phyloP scores from a whole-genome alignment of 768 basidiomycete genomes.

The Suillus paluster region DNA sequence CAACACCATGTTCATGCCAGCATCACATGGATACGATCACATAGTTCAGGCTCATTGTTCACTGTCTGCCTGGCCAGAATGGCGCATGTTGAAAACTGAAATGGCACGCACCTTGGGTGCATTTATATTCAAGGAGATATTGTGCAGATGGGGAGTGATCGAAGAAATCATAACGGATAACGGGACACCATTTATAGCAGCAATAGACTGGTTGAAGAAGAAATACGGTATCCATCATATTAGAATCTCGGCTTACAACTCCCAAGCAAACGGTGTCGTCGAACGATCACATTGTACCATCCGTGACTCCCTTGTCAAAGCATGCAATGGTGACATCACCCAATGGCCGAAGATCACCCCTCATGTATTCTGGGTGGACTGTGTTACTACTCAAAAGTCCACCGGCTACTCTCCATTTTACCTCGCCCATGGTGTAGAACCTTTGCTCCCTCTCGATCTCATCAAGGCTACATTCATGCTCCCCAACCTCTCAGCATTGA shows the following conservation, averaged over 20 bases:
- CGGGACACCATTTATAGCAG: not conserved
- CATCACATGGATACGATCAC: not conserved
- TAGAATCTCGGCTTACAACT: slow-evolving; percentile 37
- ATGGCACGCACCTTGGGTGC: no score
- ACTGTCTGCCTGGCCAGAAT: no score
- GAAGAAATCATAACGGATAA: slow-evolving; percentile 1
- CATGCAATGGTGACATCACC: not conserved
- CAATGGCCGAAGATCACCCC: slow-evolving; percentile 36
- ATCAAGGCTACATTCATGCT: no score
- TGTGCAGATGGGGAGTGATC: slow-evolving; percentile 1
- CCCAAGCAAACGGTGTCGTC: slow-evolving; percentile 12
- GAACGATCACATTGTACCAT: not conserved
- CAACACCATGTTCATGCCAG: slow-evolving; percentile 36
- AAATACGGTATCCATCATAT: not conserved
- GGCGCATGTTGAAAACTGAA: no score
- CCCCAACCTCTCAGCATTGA: no score
- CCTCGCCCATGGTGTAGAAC: no score
- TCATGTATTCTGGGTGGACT: slow-evolving; percentile 43
- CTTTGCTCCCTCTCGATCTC: no score
- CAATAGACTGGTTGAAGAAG: not conserved
- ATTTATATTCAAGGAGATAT: not conserved
- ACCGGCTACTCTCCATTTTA: no score
- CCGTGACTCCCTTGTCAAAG: not conserved
- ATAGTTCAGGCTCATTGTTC: not conserved
- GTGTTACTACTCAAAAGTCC: not conserved